A percentile compares a stretch with the other conserved stretches of the same genome.
Conservation (phyloP, 371 early-diverging fungal species). For the Mortierella sp. region DNA sequence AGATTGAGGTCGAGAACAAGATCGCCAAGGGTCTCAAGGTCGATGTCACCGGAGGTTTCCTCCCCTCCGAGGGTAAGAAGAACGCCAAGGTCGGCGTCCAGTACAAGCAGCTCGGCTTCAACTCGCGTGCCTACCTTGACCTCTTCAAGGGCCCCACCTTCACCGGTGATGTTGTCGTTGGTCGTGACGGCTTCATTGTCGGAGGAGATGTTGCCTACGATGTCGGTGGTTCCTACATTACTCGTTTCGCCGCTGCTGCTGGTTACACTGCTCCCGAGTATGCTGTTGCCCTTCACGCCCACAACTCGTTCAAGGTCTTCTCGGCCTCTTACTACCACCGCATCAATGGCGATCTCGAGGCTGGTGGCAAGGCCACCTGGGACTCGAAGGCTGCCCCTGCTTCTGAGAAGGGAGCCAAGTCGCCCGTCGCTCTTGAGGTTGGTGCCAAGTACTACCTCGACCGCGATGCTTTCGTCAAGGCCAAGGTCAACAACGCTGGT, state of each 20-base stretch:
- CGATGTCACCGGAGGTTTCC: constrained; percentile 65
- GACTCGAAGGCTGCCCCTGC: constrained; percentile 74
- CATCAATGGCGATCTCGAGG: constrained; percentile 89
- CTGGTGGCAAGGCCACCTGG: constrained; percentile 94
- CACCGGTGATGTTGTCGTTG: constrained; percentile 77
- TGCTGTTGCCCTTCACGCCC: constrained; percentile 86
- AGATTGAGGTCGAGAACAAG: constrained; percentile 94
- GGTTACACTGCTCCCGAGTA: constrained; percentile 92
- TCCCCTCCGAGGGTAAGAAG: constrained; percentile 66
- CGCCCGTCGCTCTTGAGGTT: constrained; percentile 88
- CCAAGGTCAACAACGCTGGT: constrained; percentile 96
- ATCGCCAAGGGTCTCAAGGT: constrained; percentile 89
- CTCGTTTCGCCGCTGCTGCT: constrained; percentile 86
- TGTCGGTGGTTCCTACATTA: constrained; percentile 84
- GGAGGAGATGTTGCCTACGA: constrained; percentile 96
- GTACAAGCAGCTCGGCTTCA: constrained; percentile 86
- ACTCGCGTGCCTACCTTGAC: constrained; percentile 77
- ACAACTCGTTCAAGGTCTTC: constrained; percentile 71
- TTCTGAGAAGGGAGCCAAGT: constrained; percentile 44
- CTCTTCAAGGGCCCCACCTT: constrained; percentile 86
- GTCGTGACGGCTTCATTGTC: constrained; percentile 86
- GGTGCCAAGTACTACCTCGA: constrained; percentile 95
- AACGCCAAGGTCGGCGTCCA: constrained; percentile 78
- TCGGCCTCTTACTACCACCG: constrained; percentile 97
- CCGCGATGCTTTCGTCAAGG: constrained; percentile 90